These are phyloP conservation scores for Streptanthus diversifolius DNA, from an alignment of 345 rosid species.

Conservation along the genomic window DNA sequence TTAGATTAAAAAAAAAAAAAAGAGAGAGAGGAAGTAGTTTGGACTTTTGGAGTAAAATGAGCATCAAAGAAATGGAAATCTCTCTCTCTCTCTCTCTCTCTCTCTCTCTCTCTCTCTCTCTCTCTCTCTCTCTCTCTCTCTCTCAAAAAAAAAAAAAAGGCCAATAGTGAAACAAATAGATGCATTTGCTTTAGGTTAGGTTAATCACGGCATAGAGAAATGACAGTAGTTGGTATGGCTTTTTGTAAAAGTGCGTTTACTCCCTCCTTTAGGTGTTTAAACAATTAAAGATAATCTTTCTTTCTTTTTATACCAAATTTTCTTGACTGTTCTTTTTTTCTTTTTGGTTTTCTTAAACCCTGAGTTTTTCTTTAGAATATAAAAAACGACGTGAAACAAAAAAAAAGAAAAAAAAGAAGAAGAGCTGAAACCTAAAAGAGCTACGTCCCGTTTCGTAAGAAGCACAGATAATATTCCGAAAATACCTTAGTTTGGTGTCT, in stretches of 20 bases:
- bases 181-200: slow-evolving; percentile 5
- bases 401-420: too few species aligned
- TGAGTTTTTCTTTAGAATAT: not conserved
- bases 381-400: not conserved
- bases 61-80: not conserved
- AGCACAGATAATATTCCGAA: not conserved
- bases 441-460: not conserved
- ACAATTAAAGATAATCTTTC: not conserved
- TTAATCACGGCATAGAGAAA: not conserved
- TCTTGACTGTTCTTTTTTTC: not conserved
- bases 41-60: slow-evolving; percentile 4
- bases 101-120: not conserved
- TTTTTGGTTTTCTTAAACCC: not conserved
- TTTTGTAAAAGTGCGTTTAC: not conserved
- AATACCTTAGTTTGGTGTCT: not conserved
- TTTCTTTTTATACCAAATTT: not conserved
- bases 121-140: not conserved
- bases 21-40: too few species aligned
- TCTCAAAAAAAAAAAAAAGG: not conserved
- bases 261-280: not conserved
- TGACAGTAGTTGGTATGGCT: not conserved
- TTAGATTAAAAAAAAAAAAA: too few species aligned
- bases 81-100: not conserved
- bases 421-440: not conserved
- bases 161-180: not conserved